Evolutionary conservation across 2,329 filamentous ascomycete species (phyloP), one percentile per base, ranked within the genome.

Genomic region (Penicillium sp.): DNA sequence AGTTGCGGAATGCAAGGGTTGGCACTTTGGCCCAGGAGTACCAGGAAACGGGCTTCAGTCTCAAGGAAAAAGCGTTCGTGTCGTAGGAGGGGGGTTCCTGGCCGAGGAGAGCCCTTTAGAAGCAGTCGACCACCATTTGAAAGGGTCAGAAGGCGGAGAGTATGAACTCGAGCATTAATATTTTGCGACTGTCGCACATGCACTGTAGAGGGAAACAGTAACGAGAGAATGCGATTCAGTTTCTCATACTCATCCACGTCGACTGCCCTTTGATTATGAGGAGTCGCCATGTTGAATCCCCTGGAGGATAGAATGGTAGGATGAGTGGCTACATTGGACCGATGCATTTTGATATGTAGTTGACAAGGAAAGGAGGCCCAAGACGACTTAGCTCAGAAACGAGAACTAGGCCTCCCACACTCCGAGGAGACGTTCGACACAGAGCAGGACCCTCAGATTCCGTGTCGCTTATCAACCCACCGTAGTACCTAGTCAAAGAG

Each of bases 1-100:
- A 77, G 62, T 26, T 67, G 67, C 0, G 76, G 75, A 41, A 76
- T 69, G 51, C 65, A 72, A 31, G 74, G 65, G 22, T 69, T 67
- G 22, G 62, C 59, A 53, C 64, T 68, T 29, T 69, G 67, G 8
- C 61, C 66, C 6, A 78, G 64, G 11, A 77, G 61, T n/a, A 67
- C 61, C 18, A 77, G 68, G 12, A 71, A 69, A 18, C 64, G 65
- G 15, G 74, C 75, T 62, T 78, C 76, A 5, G 71, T 74, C 53
- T 75, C 70, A 7, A 78, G 70, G 33, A 67, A 66, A 33, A 63
- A 58, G 41, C 71, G 67, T 57, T 78, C 75, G 43, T 73, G 69
- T 40, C 75, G 73, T 37, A 77, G 65, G 26, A 78, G 67, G n/a
- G 68, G 66, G 9, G 70, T 71, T 27, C 66, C 67, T 27, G 69